These are phyloP conservation scores for Chlorella vulgaris DNA, from an alignment of 139 green algal genomes.

Conservation along the genomic window DNA sequence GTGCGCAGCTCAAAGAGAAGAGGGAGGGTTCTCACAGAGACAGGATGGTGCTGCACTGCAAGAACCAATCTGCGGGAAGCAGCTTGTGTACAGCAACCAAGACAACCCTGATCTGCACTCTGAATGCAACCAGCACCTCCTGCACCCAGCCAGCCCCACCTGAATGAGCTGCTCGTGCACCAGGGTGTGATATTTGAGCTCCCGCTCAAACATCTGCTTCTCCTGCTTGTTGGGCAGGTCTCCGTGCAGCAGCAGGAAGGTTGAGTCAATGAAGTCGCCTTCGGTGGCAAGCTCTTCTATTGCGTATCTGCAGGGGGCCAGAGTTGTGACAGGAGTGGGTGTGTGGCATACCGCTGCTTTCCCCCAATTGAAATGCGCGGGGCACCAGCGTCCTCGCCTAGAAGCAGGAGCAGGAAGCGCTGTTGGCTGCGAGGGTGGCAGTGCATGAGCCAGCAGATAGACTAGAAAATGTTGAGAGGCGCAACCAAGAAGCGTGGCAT, in stretches of 20 bases:
- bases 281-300: slow-evolving; percentile 69
- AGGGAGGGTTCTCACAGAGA: too few species aligned
- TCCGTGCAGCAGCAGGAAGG: slow-evolving; percentile 69
- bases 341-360: neutral
- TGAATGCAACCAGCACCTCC: neutral
- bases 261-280: slow-evolving; percentile 66
- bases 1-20: too few species aligned
- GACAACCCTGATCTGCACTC: neutral
- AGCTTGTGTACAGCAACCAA: too few species aligned
- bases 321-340: too few species aligned
- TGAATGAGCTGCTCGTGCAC: slow-evolving; percentile 37
- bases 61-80: too few species aligned
- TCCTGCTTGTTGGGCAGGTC: slow-evolving; percentile 63
- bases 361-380: too few species aligned
- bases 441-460: neutral
- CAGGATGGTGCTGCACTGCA: too few species aligned
- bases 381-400: too few species aligned
- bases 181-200: slow-evolving; percentile 68
- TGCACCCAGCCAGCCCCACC: neutral
- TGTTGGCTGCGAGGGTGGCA: neutral
- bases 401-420: neutral
- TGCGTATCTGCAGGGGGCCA: slow-evolving; percentile 51
- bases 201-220: slow-evolving; percentile 50
- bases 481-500: too few species aligned
- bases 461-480: neutral